phyloP scores from a whole-genome alignment of 2,329 filamentous ascomycete species.

The Chalara sp. region DNA sequence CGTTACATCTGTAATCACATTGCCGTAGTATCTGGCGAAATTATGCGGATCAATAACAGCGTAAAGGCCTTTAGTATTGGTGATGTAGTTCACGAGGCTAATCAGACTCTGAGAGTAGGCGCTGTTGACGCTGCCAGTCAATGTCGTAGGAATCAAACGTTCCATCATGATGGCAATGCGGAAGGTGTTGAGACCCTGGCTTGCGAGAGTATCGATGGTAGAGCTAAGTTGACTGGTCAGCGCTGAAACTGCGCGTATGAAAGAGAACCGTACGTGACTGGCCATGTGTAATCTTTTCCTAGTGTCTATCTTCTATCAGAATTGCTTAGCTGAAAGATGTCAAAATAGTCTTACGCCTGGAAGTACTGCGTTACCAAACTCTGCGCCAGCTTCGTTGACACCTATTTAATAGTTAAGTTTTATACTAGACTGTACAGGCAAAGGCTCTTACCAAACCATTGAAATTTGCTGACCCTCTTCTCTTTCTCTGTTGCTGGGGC shows the following conservation, averaged over 20 bases:
- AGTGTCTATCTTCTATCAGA: conserved; percentile 22
- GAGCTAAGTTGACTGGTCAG: neutral
- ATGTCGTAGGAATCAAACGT: conserved; percentile 40
- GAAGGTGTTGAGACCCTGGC: conserved; percentile 20
- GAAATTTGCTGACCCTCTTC: conserved; percentile 2
- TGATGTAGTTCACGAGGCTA: conserved; percentile 39
- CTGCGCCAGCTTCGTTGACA: conserved; percentile 46
- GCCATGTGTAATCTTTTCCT: conserved; percentile 45
- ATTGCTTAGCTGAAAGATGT: too few species aligned
- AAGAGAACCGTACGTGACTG: neutral
- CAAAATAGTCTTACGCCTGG: conserved; percentile 34
- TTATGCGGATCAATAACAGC: conserved; percentile 44
- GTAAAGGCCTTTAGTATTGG: conserved; percentile 35
- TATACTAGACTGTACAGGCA: neutral
- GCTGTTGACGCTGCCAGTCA: conserved; percentile 38
- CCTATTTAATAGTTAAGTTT: neutral
- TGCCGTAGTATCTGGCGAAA: conserved; percentile 40
- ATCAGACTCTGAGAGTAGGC: conserved; percentile 37
- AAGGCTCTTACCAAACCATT: neutral
- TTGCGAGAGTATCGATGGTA: conserved; percentile 15
- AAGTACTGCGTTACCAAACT: conserved; percentile 50
- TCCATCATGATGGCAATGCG: conserved; percentile 46
- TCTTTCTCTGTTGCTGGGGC: conserved; percentile 1
- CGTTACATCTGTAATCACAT: conserved; percentile 29
- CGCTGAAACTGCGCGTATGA: too few species aligned